phyloP scores from a whole-genome alignment of 805 yeast species.

The Danielia oregonensis region DNA sequence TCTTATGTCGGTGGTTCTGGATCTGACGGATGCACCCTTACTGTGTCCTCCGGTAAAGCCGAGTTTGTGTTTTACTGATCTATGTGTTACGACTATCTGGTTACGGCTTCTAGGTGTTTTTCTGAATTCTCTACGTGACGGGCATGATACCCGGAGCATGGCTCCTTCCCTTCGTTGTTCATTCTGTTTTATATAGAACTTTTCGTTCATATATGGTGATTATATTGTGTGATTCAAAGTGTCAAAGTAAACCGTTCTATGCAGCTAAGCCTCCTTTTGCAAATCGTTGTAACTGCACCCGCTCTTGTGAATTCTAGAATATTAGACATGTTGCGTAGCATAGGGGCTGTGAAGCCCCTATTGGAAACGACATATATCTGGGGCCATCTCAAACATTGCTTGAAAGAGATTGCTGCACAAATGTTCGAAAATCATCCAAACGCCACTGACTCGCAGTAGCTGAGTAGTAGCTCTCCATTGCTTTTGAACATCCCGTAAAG shows the following conservation, averaged over 20 bases:
- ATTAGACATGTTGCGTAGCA: too few relatives aligned
- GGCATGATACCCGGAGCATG: conserved; percentile 1
- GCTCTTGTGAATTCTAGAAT: too few relatives aligned
- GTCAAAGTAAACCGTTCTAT: too few relatives aligned
- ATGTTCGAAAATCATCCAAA: conserved; percentile 25
- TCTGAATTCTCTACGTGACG: background rate
- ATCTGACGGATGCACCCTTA: conserved; percentile 18
- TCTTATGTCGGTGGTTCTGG: conserved; percentile 16
- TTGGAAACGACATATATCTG: too few relatives aligned
- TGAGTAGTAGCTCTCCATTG: conserved; percentile 33
- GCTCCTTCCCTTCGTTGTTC: background rate
- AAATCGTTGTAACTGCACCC: too few relatives aligned
- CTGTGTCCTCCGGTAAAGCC: conserved; percentile 15
- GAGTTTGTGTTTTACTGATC: conserved; percentile 16
- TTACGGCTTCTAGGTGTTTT: conserved; percentile 1
- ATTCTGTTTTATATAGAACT: background rate
- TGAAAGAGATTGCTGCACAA: too few relatives aligned
- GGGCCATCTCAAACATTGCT: too few relatives aligned
- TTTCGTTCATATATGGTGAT: too few relatives aligned
- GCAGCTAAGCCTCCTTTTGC: too few relatives aligned
- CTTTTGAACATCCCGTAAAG: conserved; percentile 27
- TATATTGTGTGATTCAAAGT: too few relatives aligned
- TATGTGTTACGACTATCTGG: background rate
- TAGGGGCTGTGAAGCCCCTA: too few relatives aligned
- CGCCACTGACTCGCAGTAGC: conserved; percentile 38